These are phyloP conservation scores for Primulina huaijiensis DNA, from an alignment of 257 asterid species.

Conservation along the genomic window DNA sequence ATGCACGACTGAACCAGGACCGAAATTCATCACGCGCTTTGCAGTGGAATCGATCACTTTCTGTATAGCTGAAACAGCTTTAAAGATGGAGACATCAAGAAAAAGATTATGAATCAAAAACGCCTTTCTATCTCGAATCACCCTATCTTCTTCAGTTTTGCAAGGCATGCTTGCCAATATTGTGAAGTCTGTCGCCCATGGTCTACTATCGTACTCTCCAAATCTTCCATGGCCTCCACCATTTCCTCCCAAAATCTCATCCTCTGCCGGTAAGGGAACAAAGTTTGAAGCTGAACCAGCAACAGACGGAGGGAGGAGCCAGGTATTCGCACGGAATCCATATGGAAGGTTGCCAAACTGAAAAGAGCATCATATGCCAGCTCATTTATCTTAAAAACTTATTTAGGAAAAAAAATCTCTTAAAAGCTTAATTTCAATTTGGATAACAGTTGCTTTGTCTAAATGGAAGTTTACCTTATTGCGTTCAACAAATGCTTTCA, in stretches of 20 bases:
- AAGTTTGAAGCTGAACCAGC: slow-evolving; percentile 49
- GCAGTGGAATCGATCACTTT: slow-evolving; percentile 47
- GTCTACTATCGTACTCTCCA: slow-evolving; percentile 77
- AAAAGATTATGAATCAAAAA: slow-evolving; percentile 93
- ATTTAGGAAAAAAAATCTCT: slow-evolving; percentile 1
- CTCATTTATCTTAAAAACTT: slow-evolving; percentile 32
- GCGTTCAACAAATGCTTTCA: slow-evolving; percentile 86
- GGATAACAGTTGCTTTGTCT: slow-evolving; percentile 23
- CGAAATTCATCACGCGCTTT: slow-evolving; percentile 30
- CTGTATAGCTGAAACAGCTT: slow-evolving; percentile 83
- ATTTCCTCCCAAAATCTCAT: slow-evolving; percentile 88
- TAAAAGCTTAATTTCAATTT: slow-evolving; percentile 20
- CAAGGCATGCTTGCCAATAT: slow-evolving; percentile 79
- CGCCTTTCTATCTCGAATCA: slow-evolving; percentile 89
- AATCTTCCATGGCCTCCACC: slow-evolving; percentile 92
- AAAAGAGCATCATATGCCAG: slow-evolving; percentile 26
- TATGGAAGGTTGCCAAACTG: slow-evolving; percentile 99
- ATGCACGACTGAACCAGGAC: slow-evolving; percentile 57
- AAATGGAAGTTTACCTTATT: slow-evolving; percentile 67
- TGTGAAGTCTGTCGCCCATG: slow-evolving; percentile 91
- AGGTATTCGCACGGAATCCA: slow-evolving; percentile 95
- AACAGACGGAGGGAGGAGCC: slow-evolving; percentile 88
- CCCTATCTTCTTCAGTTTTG: slow-evolving; percentile 96
- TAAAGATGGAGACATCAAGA: slow-evolving; percentile 74
- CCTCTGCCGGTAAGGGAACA: slow-evolving; percentile 73